phyloP scores from a whole-genome alignment of 2,329 filamentous ascomycete genomes.

The Bisporella sp. region DNA sequence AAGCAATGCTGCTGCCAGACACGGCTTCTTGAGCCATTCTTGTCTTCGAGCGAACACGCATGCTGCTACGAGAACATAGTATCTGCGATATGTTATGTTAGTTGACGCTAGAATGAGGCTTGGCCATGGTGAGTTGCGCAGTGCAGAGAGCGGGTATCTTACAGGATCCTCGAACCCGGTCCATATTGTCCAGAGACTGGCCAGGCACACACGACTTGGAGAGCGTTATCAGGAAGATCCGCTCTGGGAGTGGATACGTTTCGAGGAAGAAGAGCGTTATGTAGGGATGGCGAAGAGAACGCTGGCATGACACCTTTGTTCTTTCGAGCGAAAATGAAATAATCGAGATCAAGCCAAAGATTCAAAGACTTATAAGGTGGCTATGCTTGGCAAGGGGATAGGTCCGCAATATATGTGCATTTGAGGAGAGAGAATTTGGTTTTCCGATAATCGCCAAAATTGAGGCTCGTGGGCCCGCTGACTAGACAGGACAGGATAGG shows the following conservation, averaged over 20 bases:
- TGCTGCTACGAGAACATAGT: constrained; percentile 56
- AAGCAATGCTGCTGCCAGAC: constrained; percentile 54
- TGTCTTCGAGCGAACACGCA: constrained; percentile 56
- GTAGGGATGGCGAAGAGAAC: constrained; percentile 25
- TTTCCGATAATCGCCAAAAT: no score
- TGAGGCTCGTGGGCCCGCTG: no score
- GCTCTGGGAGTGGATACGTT: constrained; percentile 6
- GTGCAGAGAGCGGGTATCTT: constrained; percentile 19
- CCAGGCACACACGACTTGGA: constrained; percentile 48
- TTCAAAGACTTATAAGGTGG: no score
- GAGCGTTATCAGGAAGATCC: constrained; percentile 15
- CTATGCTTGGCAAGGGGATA: no score
- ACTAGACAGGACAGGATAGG: no score
- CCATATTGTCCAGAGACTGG: constrained; percentile 52
- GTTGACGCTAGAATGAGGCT: neutral
- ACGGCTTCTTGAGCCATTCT: constrained; percentile 56
- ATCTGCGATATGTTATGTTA: constrained; percentile 32
- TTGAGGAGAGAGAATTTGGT: no score
- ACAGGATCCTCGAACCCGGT: constrained; percentile 45
- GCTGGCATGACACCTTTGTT: constrained; percentile 26
- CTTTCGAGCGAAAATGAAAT: no score
- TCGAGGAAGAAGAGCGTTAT: constrained; percentile 18
- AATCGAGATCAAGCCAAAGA: no score
- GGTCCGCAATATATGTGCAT: no score
- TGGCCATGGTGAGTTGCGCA: no score